Percentiles rank a stretch among this genome's conserved stretches.
Conservation (phyloP, 169 alveolate species). For the Eimeria maxima region DNA sequence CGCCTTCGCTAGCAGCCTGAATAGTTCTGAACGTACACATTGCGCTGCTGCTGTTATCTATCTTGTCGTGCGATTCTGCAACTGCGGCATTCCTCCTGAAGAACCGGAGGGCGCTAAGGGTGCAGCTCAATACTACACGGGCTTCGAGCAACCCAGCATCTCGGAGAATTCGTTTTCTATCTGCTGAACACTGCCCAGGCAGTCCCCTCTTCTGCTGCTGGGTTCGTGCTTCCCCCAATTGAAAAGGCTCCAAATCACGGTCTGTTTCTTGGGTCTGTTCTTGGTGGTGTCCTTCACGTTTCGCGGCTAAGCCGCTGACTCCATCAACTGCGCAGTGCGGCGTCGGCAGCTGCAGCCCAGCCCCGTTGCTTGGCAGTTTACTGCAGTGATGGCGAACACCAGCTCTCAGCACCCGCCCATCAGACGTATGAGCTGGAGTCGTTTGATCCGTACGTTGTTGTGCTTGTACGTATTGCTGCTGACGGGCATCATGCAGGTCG, state of each 20-base stretch:
- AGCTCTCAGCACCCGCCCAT: neutral
- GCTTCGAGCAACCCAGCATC: slow-evolving; percentile 43
- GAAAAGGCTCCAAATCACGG: slow-evolving; percentile 1
- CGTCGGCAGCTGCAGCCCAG: neutral
- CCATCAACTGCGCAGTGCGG: neutral
- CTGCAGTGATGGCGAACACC: slow-evolving; percentile 37
- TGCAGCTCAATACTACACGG: slow-evolving; percentile 27
- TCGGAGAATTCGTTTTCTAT: slow-evolving; percentile 11
- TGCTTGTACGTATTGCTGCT: slow-evolving; percentile 34
- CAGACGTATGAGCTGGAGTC: neutral
- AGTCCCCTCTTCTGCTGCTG: neutral
- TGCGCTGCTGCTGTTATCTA: neutral
- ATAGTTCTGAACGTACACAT: neutral
- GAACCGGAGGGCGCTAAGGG: slow-evolving; percentile 33
- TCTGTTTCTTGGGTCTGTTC: neutral
- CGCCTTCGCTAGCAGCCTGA: neutral
- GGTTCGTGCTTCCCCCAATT: neutral
- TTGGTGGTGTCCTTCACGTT: neutral
- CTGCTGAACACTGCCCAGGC: neutral
- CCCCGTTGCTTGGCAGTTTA: neutral
- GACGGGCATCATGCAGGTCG: slow-evolving; percentile 55
- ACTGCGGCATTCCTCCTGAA: neutral
- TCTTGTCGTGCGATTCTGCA: neutral
- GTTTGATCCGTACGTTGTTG: slow-evolving; percentile 14
- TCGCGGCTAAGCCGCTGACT: neutral